Percentiles rank a stretch among this genome's conserved stretches.
These are phyloP conservation scores for Carex littledalei DNA, from an alignment of 176 grass and related monocot species.

Conservation along the genomic window DNA sequence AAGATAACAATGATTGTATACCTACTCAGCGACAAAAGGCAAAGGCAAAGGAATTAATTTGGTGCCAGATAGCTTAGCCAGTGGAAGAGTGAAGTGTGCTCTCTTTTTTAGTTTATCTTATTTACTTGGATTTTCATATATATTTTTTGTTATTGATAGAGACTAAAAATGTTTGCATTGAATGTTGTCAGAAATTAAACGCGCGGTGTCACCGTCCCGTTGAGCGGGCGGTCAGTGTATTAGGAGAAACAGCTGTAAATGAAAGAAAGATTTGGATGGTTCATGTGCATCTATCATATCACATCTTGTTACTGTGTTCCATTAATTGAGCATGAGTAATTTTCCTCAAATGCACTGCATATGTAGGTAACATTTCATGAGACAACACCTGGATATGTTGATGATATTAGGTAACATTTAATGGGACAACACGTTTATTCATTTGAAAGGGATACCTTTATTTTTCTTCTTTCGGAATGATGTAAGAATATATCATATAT, in stretches of 20 bases:
- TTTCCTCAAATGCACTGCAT: not conserved
- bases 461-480: not conserved
- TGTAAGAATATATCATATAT: not conserved
- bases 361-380: not conserved
- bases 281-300: not conserved
- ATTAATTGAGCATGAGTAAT: not conserved
- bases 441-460: not conserved
- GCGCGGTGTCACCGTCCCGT: conserved; percentile 4
- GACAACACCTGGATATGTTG: not conserved
- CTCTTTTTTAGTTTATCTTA: not conserved
- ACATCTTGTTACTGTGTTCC: not conserved
- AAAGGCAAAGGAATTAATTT: not conserved
- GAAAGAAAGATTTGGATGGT: not conserved
- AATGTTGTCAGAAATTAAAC: not conserved
- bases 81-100: conserved; percentile 13
- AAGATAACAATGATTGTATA: conserved; percentile 32
- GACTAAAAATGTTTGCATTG: not conserved
- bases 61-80: not conserved
- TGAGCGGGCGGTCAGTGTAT: not conserved
- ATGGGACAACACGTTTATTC: not conserved
- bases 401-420: not conserved
- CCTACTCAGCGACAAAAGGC: conserved; percentile 13
- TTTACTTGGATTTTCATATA: not conserved
- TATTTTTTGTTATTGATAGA: not conserved
- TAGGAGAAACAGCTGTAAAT: conserved; percentile 2